A percentile compares a stretch with the other conserved stretches of the same genome.
Evolutionary conservation across 768 basidiomycete genomes (phyloP).

Genomic region (Trametes cinnabarina): DNA sequence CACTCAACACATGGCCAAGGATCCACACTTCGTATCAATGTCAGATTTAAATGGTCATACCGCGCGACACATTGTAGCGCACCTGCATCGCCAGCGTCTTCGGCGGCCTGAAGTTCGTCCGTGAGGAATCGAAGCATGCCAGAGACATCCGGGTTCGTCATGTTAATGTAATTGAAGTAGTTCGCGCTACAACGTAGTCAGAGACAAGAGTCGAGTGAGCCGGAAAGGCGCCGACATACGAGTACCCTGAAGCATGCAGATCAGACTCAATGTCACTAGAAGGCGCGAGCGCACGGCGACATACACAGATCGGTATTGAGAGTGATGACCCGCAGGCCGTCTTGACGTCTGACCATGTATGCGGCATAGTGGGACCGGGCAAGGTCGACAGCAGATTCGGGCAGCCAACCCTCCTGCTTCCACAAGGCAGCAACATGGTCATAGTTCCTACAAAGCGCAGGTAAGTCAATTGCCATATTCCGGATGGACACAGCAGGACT

Average conservation of each 20-base stretch:
- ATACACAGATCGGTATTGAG: constrained; percentile 76
- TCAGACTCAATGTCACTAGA: background rate
- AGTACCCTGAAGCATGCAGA: background rate
- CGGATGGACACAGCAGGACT: no score
- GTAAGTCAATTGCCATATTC: background rate
- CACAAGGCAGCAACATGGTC: constrained; percentile 71
- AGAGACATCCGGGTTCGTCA: constrained; percentile 64
- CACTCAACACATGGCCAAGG: constrained; percentile 54
- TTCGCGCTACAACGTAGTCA: constrained; percentile 45
- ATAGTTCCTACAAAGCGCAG: constrained; percentile 57
- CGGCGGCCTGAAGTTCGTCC: constrained; percentile 74
- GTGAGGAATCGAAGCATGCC: constrained; percentile 79
- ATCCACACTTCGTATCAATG: constrained; percentile 40
- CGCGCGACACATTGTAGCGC: constrained; percentile 11
- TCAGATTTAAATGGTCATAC: background rate
- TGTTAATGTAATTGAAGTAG: constrained; percentile 76
- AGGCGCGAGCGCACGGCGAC: constrained; percentile 33
- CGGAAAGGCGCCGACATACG: background rate
- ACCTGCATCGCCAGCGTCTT: constrained; percentile 74
- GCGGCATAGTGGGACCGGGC: constrained; percentile 71
- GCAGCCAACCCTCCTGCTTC: constrained; percentile 70
- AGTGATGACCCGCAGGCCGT: constrained; percentile 70
- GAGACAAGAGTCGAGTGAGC: background rate
- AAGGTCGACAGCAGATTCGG: constrained; percentile 48
- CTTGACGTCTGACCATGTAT: constrained; percentile 64